Base-by-base conservation (phyloP, 768 basidiomycete genomes). In the Lactarius trivialis region DNA sequence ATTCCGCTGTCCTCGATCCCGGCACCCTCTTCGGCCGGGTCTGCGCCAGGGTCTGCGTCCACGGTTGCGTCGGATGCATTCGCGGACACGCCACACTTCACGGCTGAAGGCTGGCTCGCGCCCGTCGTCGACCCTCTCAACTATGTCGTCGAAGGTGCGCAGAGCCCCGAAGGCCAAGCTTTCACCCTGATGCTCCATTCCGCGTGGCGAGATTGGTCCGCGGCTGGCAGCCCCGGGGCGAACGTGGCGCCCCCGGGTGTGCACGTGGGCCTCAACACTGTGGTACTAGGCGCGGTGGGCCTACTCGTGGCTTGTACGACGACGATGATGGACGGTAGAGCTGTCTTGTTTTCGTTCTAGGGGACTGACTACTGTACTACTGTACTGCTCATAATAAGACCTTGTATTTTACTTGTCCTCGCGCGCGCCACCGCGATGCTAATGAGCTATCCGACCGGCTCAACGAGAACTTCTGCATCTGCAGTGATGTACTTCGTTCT, bases 171-270 rank as follows among this genome's bases (percentile, higher is more conserved):
- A 71, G 85, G 79, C 0, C 80, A 94, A 74, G 89, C 88, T 7
- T 95, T 95, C 71, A 82, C 89, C 11, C 71, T 94, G 6, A 78
- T 85, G 69, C 78, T 93, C 73, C 78, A 91, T 60, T 81, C 89
- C 0, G 88, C 88, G 4, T 89, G 85, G 79, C 76, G 79, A 50
- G 91, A 92, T 66, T 93, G 91, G 89, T 78, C 80, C 1, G 75
- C 73, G 0, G 78, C 71, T 33, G 86, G 88, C 0, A 74, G 80
- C 3, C 73, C 76, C 33, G 85, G 86, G 7, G 75, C 72, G 21
- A 85, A 79, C 68, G 72, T 63, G 26, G 78, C 73, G 21, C 37
- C 50, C n/a, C 36, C 48, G 19, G 39, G 24, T n/a, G 48, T 8
- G 6, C 30, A 34, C 4, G 43, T 45, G 43, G 21, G 43, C 1